Evolutionary conservation across 306 rosid species (phyloP), one percentile per base, ranked within the genome.

Genomic region (Hippophae tibetana): DNA sequence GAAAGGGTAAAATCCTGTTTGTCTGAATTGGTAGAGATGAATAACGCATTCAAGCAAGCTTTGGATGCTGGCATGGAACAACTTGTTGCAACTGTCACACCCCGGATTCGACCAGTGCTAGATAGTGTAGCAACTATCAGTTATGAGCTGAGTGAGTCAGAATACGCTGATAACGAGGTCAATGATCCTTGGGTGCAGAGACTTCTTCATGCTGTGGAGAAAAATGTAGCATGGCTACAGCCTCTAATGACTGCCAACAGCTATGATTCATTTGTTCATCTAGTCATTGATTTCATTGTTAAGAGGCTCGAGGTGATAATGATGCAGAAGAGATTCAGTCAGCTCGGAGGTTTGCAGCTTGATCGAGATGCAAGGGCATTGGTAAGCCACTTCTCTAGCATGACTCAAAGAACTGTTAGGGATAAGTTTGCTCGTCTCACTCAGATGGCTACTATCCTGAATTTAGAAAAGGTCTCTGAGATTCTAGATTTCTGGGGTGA

Each of bases 131-230:
- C 86, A 65, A 81, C 95, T 57, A 81, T 87, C 65, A 81, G 86
- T 79, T 87, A 90, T 41, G 98, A 90, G 76, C 76, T 90, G 57
- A 85, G 95, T 0, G 98, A 90, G 86, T 83, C 78, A 13, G 96
- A 87, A 66, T 90, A 90, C 65, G 98, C 96, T 1, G 92, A 90
- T 52, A 90, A 90, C 62, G 96, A 90, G 79, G 90, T 90, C 62
- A 90, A 90, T 74, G 96, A 90, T 64, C 96, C 98, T 14, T 90
- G 98, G 98, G 98, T 90, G 56, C 98, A 90, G 77, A 81, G 89
- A 72, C 92, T 87, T 65, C 96, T 90, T 56, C 96, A 90, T 80
- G 95, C 89, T 13, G 96, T 87, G 54, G 95, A 90, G 73, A 81
- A 75, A 42, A 87, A 90, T 43, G 86, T 76, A 64, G 89, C 84